Base-by-base conservation (phyloP, 306 rosid species). In the Vicia faba region DNA sequence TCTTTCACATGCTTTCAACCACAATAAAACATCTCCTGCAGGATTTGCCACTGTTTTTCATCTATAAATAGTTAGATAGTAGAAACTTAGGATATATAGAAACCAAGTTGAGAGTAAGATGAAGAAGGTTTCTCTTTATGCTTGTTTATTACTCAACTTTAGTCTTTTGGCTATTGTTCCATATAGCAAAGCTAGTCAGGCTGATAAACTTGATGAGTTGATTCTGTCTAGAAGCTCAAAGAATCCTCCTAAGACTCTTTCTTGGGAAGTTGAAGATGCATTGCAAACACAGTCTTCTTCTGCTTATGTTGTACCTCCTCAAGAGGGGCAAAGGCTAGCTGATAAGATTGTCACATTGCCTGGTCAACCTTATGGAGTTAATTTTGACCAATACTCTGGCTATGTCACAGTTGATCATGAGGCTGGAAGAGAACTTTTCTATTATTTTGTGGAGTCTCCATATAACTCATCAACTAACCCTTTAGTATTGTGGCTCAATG, bases 401-500 rank as follows among this genome's bases (percentile, higher is more conserved):
- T 85, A 83, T 69, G 85, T 87, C 8, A 81, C 84, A 0, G 84
- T 85, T 55, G 76, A 81, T 63, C 72, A 66, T 5, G 8, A 15
- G 4, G 82, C 86, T 38, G 88, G 88, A 20, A 81, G 81, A 60
- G 81, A 74, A 11, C 79, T 83, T 68, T 87, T 85, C 82, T 85
- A 83, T 60, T 87, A 85, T 53, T 81, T 87, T 58, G 93, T 66
- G 8, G 86, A 84, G 79, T 81, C 93, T 5, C 75, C 89, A 6
- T 26, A 74, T 5, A 8, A 58, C 41, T 54, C 86, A 69, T 51
- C 80, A 4, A 39, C 82, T 14, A 81, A 72, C 2, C 90, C 95
- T 14, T 60, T 83, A 18, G 76, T 85, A 2, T 50, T 87, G 54
- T 87, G 95, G 95, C 69, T 85, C 40, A 87, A 87, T 72, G 95